Evolutionary conservation across 169 alveolate species (phyloP).

Genomic region (Plasmodium malariae): DNA sequence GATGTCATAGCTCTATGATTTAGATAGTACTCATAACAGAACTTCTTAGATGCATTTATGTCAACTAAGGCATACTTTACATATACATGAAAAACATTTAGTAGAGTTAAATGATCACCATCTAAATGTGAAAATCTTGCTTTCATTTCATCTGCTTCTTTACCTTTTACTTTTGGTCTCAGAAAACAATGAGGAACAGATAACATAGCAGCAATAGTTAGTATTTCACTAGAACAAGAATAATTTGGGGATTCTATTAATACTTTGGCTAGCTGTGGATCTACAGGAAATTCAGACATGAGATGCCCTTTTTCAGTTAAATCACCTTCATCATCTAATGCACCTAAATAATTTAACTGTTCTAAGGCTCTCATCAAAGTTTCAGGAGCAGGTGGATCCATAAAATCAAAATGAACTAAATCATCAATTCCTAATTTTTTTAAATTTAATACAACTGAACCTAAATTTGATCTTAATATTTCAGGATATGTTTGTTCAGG

Average conservation of each 20-base stretch:
- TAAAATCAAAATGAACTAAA: constrained; percentile 98
- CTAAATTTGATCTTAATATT: constrained; percentile 96
- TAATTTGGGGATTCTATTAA: constrained; percentile 90
- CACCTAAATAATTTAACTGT: constrained; percentile 96
- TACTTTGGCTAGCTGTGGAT: constrained; percentile 97
- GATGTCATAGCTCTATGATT: constrained; percentile 93
- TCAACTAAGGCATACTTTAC: constrained; percentile 57
- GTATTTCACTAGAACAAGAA: constrained; percentile 91
- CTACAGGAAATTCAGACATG: constrained; percentile 99
- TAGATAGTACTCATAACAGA: constrained; percentile 92
- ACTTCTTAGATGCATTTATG: constrained; percentile 87
- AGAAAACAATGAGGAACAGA: constrained; percentile 94
- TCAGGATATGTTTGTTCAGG: constrained; percentile 98
- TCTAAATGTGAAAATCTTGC: constrained; percentile 94
- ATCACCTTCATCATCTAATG: constrained; percentile 99
- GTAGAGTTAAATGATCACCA: constrained; percentile 98
- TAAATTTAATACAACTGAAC: constrained; percentile 96
- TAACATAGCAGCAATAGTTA: constrained; percentile 94
- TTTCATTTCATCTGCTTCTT: constrained; percentile 95
- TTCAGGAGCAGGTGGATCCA: constrained; percentile 99
- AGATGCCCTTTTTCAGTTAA: constrained; percentile 95
- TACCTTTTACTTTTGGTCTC: constrained; percentile 93
- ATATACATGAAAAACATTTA: constrained; percentile 87
- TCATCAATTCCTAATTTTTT: constrained; percentile 97
- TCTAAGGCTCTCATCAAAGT: constrained; percentile 98